Percentiles rank a stretch among this genome's conserved stretches.
Evolutionary conservation across 2,329 filamentous ascomycete species (phyloP).

Genomic region (Aphanoascus verrucosus): DNA sequence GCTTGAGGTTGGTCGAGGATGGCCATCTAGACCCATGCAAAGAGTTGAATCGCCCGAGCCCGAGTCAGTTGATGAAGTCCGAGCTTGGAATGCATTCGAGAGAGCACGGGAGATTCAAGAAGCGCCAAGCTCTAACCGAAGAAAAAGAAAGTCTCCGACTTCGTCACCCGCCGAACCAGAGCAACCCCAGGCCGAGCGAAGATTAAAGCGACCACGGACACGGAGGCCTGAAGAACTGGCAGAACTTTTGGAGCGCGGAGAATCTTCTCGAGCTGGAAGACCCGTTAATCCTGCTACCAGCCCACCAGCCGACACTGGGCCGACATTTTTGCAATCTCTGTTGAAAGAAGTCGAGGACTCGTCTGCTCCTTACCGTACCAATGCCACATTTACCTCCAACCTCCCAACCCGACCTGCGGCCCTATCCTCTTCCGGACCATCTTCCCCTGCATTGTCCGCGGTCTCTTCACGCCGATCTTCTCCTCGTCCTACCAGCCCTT

Average conservation of each 20-base stretch:
- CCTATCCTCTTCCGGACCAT: conserved; percentile 22
- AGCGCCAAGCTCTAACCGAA: conserved; percentile 33
- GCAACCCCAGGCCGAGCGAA: conserved; percentile 62
- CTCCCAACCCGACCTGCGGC: conserved; percentile 18
- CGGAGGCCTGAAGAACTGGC: conserved; percentile 50
- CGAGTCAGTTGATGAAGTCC: conserved; percentile 68
- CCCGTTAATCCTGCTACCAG: conserved; percentile 22
- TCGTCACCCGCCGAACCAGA: conserved; percentile 58
- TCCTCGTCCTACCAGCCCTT: conserved; percentile 58
- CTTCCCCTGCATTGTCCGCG: conserved; percentile 35
- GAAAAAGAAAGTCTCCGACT: conserved; percentile 67
- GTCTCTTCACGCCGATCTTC: conserved; percentile 50
- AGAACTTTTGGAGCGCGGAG: conserved; percentile 24
- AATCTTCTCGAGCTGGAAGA: conserved; percentile 30
- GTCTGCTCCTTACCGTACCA: conserved; percentile 23
- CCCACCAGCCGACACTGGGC: conserved; percentile 28
- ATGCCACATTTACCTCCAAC: conserved; percentile 27
- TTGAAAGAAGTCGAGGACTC: conserved; percentile 72
- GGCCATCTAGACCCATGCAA: conserved; percentile 33
- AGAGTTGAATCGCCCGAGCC: conserved; percentile 43
- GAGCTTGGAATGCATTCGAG: conserved; percentile 85
- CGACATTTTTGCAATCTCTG: conserved; percentile 76
- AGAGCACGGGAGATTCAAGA: conserved; percentile 62
- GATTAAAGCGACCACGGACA: conserved; percentile 77
- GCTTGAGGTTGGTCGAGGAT: conserved; percentile 41